phyloP scores from a whole-genome alignment of 169 alveolate genomes.

The Cryptosporidium andersoni region DNA sequence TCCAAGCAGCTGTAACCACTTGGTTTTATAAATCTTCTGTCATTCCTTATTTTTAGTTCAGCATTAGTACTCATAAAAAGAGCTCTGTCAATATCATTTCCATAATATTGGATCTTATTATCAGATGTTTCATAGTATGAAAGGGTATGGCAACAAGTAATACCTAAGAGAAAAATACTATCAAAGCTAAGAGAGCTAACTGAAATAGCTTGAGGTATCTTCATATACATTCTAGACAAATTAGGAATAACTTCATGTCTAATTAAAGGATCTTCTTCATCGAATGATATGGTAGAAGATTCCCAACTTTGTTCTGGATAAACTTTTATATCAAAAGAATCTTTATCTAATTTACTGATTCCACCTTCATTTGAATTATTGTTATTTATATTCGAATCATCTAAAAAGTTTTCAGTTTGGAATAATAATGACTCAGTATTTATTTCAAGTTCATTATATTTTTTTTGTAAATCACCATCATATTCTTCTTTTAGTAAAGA shows the following conservation, averaged over 20 bases:
- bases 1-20: background rate
- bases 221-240: background rate
- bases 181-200: background rate
- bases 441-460: too few relatives aligned
- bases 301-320: conserved; percentile 40
- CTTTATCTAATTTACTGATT: background rate
- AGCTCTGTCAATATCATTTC: conserved; percentile 63
- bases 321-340: conserved; percentile 9
- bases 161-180: conserved; percentile 18
- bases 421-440: background rate
- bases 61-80: conserved; percentile 28
- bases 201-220: conserved; percentile 22
- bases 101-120: background rate
- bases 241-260: background rate
- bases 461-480: too few relatives aligned
- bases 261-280: conserved; percentile 65
- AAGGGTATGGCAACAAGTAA: conserved; percentile 35
- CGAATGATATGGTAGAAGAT: conserved; percentile 45
- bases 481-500: too few relatives aligned
- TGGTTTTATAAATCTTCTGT: conserved; percentile 37
- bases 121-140: conserved; percentile 2
- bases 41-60: conserved; percentile 25
- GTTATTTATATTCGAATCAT: background rate
- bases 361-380: background rate
- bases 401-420: background rate